Conservation (phyloP, 805 yeast species). For the Saccharomycopsis fodiens region DNA sequence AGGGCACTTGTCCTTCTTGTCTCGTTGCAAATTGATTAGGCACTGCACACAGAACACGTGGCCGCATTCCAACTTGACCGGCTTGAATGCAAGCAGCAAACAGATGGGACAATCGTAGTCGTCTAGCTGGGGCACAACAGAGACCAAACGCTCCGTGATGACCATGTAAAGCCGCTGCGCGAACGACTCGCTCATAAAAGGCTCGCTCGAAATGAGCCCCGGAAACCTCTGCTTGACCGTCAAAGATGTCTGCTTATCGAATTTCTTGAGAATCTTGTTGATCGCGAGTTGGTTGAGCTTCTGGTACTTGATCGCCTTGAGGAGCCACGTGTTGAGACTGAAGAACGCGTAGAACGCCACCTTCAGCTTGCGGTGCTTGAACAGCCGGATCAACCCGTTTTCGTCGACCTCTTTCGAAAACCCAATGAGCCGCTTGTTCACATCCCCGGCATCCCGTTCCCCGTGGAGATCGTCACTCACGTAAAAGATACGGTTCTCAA, state of each 20-base stretch:
- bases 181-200: constrained; percentile 40
- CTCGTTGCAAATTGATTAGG: constrained; percentile 57
- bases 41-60: constrained; percentile 72
- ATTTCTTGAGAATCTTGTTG: constrained; percentile 62
- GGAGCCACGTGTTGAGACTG: constrained; percentile 43
- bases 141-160: constrained; percentile 46
- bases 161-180: constrained; percentile 48
- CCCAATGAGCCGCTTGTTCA: constrained; percentile 35
- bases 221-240: constrained; percentile 42
- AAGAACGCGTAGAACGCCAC: constrained; percentile 43
- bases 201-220: constrained; percentile 29
- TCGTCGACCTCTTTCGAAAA: constrained; percentile 35
- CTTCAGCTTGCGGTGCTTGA: constrained; percentile 39
- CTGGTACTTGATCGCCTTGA: constrained; percentile 54
- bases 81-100: constrained; percentile 61
- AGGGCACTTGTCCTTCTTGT: constrained; percentile 49
- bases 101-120: constrained; percentile 75
- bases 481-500: constrained; percentile 61
- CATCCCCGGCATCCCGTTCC: constrained; percentile 38
- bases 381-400: constrained; percentile 31
- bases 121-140: constrained; percentile 63
- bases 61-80: constrained; percentile 54
- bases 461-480: constrained; percentile 39
- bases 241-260: constrained; percentile 63
- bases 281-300: constrained; percentile 57